Evolutionary conservation across 495 filamentous ascomycete genomes (phyloP).

Genomic region (Aspergillus incahuasiensis): DNA sequence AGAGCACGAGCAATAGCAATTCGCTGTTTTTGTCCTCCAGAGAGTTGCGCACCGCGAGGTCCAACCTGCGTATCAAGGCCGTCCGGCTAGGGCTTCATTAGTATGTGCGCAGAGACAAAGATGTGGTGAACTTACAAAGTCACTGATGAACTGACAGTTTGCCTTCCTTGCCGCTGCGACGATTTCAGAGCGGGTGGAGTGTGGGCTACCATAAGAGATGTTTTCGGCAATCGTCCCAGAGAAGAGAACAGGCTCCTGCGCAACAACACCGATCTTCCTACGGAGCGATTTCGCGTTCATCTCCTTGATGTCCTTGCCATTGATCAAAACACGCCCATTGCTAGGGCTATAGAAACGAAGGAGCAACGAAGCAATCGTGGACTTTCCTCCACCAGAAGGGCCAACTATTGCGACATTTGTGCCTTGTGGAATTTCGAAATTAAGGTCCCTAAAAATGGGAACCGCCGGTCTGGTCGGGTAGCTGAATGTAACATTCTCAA

Average conservation of each 20-base stretch:
- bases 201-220: constrained; percentile 85
- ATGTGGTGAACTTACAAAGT: constrained; percentile 58
- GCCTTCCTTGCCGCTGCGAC: constrained; percentile 82
- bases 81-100: constrained; percentile 55
- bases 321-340: constrained; percentile 71
- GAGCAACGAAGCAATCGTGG: constrained; percentile 82
- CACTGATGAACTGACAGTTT: constrained; percentile 95
- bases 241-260: constrained; percentile 94
- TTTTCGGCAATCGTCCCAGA: constrained; percentile 95
- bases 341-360: constrained; percentile 88
- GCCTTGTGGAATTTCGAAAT: constrained; percentile 87
- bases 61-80: constrained; percentile 93
- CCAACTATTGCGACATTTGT: constrained; percentile 95
- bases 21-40: constrained; percentile 94
- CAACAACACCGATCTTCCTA: constrained; percentile 88
- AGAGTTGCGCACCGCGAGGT: constrained; percentile 87
- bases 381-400: constrained; percentile 91
- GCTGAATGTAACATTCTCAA: constrained; percentile 77
- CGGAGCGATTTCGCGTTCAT: constrained; percentile 96
- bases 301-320: constrained; percentile 72
- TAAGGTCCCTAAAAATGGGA: constrained; percentile 79
- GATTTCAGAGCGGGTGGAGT: constrained; percentile 74
- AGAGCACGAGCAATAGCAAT: constrained; percentile 95
- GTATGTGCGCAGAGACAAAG: background rate
- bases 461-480: constrained; percentile 91